Evolutionary conservation across 2,329 filamentous ascomycete species (phyloP).

Genomic region (Stachybotrys elegans): DNA sequence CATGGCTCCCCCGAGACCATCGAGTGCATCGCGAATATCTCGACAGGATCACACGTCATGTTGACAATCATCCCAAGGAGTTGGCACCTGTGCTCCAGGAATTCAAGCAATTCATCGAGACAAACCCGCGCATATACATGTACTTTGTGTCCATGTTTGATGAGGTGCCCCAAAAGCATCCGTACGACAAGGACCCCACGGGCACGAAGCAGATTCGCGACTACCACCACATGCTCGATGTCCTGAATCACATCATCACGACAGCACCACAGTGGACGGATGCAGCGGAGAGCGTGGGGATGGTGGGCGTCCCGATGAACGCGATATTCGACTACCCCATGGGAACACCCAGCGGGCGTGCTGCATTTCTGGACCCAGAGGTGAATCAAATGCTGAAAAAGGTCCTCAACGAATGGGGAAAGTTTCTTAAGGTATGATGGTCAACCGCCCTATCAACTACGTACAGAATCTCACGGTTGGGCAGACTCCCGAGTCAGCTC

Average conservation of each 20-base stretch:
- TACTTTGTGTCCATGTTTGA: slow-evolving; percentile 64
- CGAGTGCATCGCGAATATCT: slow-evolving; percentile 60
- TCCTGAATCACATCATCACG: slow-evolving; percentile 57
- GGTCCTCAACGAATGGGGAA: slow-evolving; percentile 53
- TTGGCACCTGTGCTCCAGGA: slow-evolving; percentile 58
- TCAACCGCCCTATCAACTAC: slow-evolving; percentile 7
- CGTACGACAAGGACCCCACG: slow-evolving; percentile 57
- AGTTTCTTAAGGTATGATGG: slow-evolving; percentile 40
- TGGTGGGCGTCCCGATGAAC: slow-evolving; percentile 50
- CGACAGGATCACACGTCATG: slow-evolving; percentile 46
- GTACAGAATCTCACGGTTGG: slow-evolving; percentile 3
- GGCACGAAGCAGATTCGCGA: slow-evolving; percentile 59
- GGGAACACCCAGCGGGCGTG: slow-evolving; percentile 48
- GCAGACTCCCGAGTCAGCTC: slow-evolving; percentile 47
- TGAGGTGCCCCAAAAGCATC: slow-evolving; percentile 56
- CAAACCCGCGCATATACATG: slow-evolving; percentile 59
- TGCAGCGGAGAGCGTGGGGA: slow-evolving; percentile 43
- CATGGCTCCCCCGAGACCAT: slow-evolving; percentile 61
- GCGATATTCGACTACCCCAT: slow-evolving; percentile 53
- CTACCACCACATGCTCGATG: slow-evolving; percentile 60
- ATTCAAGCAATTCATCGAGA: slow-evolving; percentile 62
- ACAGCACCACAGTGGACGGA: slow-evolving; percentile 49
- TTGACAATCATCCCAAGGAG: slow-evolving; percentile 43
- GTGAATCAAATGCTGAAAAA: slow-evolving; percentile 50
- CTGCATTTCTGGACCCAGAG: slow-evolving; percentile 50